A percentile compares a stretch with the other conserved stretches of the same genome.
These are phyloP conservation scores for Dictyostelium capitatum DNA, from an alignment of 78 protist species.

Conservation along the genomic window DNA sequence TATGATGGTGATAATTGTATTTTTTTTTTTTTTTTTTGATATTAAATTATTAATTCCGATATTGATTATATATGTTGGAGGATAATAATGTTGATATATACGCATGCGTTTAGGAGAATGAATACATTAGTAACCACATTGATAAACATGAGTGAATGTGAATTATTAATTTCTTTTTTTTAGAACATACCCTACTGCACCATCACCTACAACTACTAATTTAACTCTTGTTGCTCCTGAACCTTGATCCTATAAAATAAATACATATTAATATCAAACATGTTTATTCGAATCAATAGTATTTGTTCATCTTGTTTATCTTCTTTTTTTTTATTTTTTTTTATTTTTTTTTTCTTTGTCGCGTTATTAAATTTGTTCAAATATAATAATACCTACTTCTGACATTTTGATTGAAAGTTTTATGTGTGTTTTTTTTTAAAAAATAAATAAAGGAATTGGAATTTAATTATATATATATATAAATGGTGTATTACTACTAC, in stretches of 20 bases:
- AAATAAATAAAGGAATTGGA: too few species aligned
- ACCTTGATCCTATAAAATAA: slow-evolving; percentile 34
- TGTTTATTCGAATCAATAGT: background rate
- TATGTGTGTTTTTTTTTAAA: too few species aligned
- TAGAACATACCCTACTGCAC: slow-evolving; percentile 83
- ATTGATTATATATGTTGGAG: too few species aligned
- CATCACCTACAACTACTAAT: slow-evolving; percentile 88
- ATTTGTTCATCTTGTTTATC: background rate
- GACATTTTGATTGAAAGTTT: background rate
- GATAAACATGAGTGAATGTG: too few species aligned
- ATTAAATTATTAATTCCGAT: too few species aligned
- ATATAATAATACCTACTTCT: background rate
- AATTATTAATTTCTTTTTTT: too few species aligned
- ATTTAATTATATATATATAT: too few species aligned
- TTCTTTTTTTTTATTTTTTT: background rate
- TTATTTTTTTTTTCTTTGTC: background rate
- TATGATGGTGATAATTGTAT: background rate
- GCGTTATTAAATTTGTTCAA: background rate
- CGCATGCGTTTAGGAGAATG: too few species aligned
- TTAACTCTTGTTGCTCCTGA: slow-evolving; percentile 76
- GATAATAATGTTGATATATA: too few species aligned
- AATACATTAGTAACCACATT: too few species aligned
- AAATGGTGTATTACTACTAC: too few species aligned
- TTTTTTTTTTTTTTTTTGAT: too few species aligned
- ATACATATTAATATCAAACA: background rate